Evolutionary conservation across 495 filamentous ascomycete species (phyloP).

Genomic region (Astrocystis sublimbata): DNA sequence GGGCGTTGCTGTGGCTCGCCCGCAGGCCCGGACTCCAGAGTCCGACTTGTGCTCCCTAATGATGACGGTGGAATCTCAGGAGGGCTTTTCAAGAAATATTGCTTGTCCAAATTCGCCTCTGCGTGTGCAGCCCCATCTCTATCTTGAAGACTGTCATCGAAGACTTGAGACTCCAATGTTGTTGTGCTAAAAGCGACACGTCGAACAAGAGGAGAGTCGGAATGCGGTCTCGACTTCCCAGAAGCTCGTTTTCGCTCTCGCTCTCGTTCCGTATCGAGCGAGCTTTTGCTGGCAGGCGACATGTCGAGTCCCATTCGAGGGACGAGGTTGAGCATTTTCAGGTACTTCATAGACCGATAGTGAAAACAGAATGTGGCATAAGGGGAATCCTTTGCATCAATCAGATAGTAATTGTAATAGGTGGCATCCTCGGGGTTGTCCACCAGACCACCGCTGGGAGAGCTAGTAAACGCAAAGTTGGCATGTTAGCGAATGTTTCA

Average conservation of each 20-base stretch:
- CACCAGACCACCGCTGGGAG: slow-evolving; percentile 47
- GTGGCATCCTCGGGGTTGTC: slow-evolving; percentile 49
- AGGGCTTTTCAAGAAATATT: slow-evolving; percentile 34
- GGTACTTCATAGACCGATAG: slow-evolving; percentile 47
- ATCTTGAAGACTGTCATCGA: slow-evolving; percentile 10
- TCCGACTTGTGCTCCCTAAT: slow-evolving; percentile 3
- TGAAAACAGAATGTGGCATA: slow-evolving; percentile 51
- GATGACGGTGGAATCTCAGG: slow-evolving; percentile 28
- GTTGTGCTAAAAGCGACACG: slow-evolving; percentile 15
- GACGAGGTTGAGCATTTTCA: slow-evolving; percentile 45
- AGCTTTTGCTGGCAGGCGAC: neutral
- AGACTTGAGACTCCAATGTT: slow-evolving; percentile 23
- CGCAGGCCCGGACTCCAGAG: slow-evolving; percentile 28
- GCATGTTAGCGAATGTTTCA: neutral
- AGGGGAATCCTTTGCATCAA: slow-evolving; percentile 49
- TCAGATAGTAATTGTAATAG: slow-evolving; percentile 49
- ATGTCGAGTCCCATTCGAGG: slow-evolving; percentile 13
- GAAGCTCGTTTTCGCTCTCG: neutral
- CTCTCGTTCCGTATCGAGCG: neutral
- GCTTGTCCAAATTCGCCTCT: neutral
- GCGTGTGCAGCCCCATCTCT: neutral
- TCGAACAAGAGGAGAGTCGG: slow-evolving; percentile 1
- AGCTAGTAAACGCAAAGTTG: slow-evolving; percentile 28
- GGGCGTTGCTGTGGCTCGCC: slow-evolving; percentile 38
- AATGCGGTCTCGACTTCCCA: neutral